Evolutionary conservation across 2,329 filamentous ascomycete species (phyloP).

Genomic region (Pseudogymnoascus sp.): DNA sequence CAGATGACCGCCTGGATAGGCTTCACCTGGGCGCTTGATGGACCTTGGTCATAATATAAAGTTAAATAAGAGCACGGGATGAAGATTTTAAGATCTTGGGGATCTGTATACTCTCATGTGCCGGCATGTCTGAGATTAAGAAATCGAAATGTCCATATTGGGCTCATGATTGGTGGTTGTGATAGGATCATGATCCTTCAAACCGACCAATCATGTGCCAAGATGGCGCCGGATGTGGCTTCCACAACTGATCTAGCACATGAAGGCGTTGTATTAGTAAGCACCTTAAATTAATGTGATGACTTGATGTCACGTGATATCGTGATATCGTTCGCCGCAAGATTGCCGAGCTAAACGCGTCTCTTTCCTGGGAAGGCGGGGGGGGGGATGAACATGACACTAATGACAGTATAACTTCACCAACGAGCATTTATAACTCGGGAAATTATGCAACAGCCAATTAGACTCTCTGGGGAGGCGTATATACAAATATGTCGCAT

Average conservation of each 20-base stretch:
- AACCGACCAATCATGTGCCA: neutral
- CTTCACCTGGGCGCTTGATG: neutral
- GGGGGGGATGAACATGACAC: neutral
- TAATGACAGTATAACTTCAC: neutral
- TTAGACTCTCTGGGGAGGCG: neutral
- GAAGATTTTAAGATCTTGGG: neutral
- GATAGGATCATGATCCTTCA: neutral
- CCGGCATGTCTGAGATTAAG: neutral
- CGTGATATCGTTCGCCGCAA: neutral
- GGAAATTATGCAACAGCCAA: neutral
- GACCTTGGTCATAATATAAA: neutral
- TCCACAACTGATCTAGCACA: neutral
- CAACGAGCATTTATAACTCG: neutral
- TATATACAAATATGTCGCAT: slow-evolving; percentile 1
- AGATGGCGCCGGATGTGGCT: neutral
- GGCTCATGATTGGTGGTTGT: slow-evolving; percentile 2
- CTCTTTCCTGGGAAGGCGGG: neutral
- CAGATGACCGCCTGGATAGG: neutral
- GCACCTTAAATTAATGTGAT: neutral
- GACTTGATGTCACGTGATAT: neutral
- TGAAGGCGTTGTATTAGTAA: neutral
- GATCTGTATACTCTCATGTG: neutral
- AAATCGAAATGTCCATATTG: neutral
- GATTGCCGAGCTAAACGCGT: neutral
- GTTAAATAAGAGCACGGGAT: neutral